A percentile compares a stretch with the other conserved stretches of the same genome.
Evolutionary conservation across 2,329 filamentous ascomycete species (phyloP).

Genomic region (Aureobasidium uvarum): DNA sequence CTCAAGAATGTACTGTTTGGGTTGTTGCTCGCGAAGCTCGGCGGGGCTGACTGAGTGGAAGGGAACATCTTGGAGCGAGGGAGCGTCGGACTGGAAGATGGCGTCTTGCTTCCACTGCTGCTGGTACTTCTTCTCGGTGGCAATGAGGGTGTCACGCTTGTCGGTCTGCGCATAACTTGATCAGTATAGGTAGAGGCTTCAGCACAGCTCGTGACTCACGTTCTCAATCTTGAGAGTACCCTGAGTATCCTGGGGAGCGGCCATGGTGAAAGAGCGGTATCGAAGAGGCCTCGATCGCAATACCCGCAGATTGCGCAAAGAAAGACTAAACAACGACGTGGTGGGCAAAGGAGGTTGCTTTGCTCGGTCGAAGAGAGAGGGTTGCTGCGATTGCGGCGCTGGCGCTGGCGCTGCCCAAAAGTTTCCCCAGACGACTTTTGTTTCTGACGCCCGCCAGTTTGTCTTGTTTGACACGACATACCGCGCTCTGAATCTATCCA

Average conservation of each 20-base stretch:
- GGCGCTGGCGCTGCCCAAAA: conserved; percentile 12
- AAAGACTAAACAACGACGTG: conserved; percentile 21
- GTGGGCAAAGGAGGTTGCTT: conserved; percentile 19
- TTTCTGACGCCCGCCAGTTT: conserved; percentile 8
- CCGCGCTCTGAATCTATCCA: neutral
- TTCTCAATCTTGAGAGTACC: conserved; percentile 67
- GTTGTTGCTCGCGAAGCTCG: conserved; percentile 74
- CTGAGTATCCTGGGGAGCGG: conserved; percentile 56
- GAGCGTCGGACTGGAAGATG: conserved; percentile 84
- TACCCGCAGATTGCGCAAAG: conserved; percentile 34
- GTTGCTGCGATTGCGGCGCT: neutral
- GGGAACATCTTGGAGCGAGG: conserved; percentile 72
- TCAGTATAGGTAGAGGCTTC: conserved; percentile 2
- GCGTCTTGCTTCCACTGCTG: conserved; percentile 72
- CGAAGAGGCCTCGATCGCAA: conserved; percentile 34
- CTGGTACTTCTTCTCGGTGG: conserved; percentile 90
- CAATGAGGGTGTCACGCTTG: conserved; percentile 78
- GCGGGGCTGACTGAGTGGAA: conserved; percentile 69
- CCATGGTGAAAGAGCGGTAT: conserved; percentile 39
- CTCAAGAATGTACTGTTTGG: conserved; percentile 59
- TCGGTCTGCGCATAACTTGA: conserved; percentile 61
- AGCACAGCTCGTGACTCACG: conserved; percentile 36
- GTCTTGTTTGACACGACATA: conserved; percentile 9
- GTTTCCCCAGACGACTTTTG: conserved; percentile 22
- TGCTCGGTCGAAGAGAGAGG: neutral